Base-by-base conservation (phyloP, 257 asterid genomes). In the Voacanga thouarsii region DNA sequence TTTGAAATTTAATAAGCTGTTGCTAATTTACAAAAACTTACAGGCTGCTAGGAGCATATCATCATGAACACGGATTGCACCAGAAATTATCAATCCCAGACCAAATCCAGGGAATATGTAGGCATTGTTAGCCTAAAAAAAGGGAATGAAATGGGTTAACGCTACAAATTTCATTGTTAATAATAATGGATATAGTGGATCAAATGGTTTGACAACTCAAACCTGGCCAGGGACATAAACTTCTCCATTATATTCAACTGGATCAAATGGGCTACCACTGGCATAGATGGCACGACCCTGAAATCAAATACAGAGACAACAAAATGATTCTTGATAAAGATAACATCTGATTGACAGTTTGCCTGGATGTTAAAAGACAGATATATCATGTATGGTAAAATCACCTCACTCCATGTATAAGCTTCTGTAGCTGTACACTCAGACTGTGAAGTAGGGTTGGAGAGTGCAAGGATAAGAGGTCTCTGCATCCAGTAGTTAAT, bases 1-100 rank as follows among this genome's bases (percentile, higher is more conserved):
- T 55, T 19, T 33, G 28, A 55, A 73, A 64, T 37, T 7, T 28
- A 44, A 19, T 26, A 12, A 33, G 26, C 1, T 19, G 5, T 24
- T 15, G 56, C 44, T 41, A 18, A 71, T 23, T 30, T 18, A 24
- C 1, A 33, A 55, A 63, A 84, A 88, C 97, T 94, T 83, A 94
- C 98, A 94, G 75, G 98, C 98, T 77, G 93, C 94, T 57, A 94
- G 86, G 81, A 94, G 98, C 97, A 94, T 94, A 86, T 94, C 97
- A 41, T 92, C 97, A 3, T 92, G 98, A 67, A 92, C 98, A 44
- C 97, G 93, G 79, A 93, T 94, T 49, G 98, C 97, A 28, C 98
- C 98, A 28, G 98, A 94, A 26, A 94, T 92, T 74, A 94, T 90
- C 87, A 94, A 85, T 37, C 98, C 98, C 23, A 94, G 92, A 79